Percentiles rank a stretch among this genome's conserved stretches.
Evolutionary conservation across 441 rosid species (phyloP).

Genomic region (Croton setiger): DNA sequence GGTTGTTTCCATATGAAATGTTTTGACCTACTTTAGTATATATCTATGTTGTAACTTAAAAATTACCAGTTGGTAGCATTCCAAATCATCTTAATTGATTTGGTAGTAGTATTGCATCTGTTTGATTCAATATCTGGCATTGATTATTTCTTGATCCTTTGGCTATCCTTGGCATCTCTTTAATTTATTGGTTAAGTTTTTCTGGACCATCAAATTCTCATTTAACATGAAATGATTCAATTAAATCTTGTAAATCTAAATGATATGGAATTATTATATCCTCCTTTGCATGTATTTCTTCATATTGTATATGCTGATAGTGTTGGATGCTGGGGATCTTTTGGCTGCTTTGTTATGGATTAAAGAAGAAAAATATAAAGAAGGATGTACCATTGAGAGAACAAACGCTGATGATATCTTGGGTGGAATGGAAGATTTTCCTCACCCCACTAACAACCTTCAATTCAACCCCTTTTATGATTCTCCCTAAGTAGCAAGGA

Average conservation of each 20-base stretch:
- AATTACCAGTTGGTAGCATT: neutral
- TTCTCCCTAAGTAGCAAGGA: neutral
- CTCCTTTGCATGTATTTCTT: neutral
- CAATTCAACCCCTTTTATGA: neutral
- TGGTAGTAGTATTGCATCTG: neutral
- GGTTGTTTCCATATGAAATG: neutral
- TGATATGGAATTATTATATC: neutral
- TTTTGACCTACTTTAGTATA: neutral
- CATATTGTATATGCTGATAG: neutral
- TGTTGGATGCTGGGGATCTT: neutral
- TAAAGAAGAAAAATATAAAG: neutral
- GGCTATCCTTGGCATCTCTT: neutral
- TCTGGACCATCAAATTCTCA: neutral
- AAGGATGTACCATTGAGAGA: neutral
- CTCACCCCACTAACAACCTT: neutral
- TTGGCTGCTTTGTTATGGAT: slow-evolving; percentile 1
- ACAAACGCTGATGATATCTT: too few relatives aligned
- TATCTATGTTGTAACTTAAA: slow-evolving; percentile 2
- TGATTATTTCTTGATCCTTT: neutral
- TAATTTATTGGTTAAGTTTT: neutral
- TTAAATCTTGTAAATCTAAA: neutral
- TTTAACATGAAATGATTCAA: neutral
- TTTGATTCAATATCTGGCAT: neutral
- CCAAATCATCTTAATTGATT: neutral
- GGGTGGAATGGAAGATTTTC: neutral